phyloP scores from a whole-genome alignment of 1,284 basidiomycete genomes.

The Athelia sp. region DNA sequence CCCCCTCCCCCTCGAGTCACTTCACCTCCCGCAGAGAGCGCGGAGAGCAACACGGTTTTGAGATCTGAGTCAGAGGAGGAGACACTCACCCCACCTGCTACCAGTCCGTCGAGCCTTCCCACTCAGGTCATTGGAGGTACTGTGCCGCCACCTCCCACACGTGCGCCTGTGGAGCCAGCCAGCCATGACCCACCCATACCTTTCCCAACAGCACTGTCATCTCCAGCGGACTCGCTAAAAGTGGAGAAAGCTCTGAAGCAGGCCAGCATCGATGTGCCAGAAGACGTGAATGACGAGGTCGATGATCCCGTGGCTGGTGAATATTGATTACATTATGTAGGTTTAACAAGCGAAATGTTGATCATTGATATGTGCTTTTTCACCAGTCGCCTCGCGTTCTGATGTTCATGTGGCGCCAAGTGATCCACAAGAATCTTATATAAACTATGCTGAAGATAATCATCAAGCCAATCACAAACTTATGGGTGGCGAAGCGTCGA shows the following conservation, averaged over 20 bases:
- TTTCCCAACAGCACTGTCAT: not conserved
- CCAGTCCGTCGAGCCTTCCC: too few relatives aligned
- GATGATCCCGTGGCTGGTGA: conserved; percentile 42
- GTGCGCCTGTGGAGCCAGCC: not conserved
- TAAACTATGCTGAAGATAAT: too few relatives aligned
- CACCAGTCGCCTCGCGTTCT: too few relatives aligned
- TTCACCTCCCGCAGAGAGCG: not conserved
- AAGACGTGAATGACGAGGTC: conserved; percentile 14
- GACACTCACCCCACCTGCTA: too few relatives aligned
- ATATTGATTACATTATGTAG: conserved; percentile 36
- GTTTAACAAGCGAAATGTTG: conserved; percentile 12
- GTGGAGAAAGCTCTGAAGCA: conserved; percentile 16
- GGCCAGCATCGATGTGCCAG: conserved; percentile 16
- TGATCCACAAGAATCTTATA: too few relatives aligned
- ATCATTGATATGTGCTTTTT: not conserved
- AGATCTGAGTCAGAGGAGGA: not conserved
- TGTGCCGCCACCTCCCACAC: not conserved
- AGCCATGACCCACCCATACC: not conserved
- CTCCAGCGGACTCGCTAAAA: not conserved
- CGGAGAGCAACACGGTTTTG: not conserved
- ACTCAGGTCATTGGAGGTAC: not conserved
- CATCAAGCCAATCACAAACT: too few relatives aligned
- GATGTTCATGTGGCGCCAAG: too few relatives aligned
- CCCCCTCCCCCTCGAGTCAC: conserved; percentile 27
- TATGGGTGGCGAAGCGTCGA: too few relatives aligned